A percentile compares a stretch with the other conserved stretches of the same genome.
Conservation (phyloP, 1,139 yeast genomes). For the Saccharomyces hybrid region DNA sequence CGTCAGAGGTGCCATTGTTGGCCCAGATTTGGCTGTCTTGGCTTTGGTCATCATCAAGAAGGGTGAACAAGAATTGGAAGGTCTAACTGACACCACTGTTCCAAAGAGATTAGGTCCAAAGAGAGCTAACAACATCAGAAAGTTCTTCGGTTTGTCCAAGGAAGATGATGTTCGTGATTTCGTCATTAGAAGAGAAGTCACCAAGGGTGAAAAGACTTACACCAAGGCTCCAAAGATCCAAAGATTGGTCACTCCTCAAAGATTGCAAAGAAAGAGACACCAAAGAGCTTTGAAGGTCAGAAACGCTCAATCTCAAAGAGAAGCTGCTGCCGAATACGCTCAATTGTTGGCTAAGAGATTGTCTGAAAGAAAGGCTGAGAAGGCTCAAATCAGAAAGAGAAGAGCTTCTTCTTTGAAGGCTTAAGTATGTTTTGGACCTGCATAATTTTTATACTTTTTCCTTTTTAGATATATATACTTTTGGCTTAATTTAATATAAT, state of each 20-base stretch:
- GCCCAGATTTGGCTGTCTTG: slow-evolving; percentile 92
- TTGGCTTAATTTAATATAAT: slow-evolving; percentile 11
- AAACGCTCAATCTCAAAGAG: slow-evolving; percentile 98
- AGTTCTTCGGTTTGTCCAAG: slow-evolving; percentile 96
- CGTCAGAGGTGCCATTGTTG: slow-evolving; percentile 98
- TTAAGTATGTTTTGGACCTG: slow-evolving; percentile 33
- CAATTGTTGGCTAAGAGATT: slow-evolving; percentile 97
- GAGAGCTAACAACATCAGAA: slow-evolving; percentile 99
- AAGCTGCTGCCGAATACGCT: slow-evolving; percentile 99
- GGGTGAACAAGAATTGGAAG: slow-evolving; percentile 93
- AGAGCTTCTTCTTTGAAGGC: slow-evolving; percentile 98
- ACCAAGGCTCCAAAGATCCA: slow-evolving; percentile 99
- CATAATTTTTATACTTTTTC: slow-evolving; percentile 11
- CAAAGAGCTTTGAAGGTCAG: slow-evolving; percentile 87
- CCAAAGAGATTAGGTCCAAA: slow-evolving; percentile 99
- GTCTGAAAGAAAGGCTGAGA: slow-evolving; percentile 96
- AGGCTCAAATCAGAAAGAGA: slow-evolving; percentile 97
- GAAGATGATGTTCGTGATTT: slow-evolving; percentile 92
- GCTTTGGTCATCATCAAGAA: slow-evolving; percentile 91
- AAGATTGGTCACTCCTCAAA: slow-evolving; percentile 98
- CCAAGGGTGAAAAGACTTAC: slow-evolving; percentile 97
- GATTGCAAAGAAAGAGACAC: slow-evolving; percentile 98
- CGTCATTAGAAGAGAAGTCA: slow-evolving; percentile 96
- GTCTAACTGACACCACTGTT: slow-evolving; percentile 87
- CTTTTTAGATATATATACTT: slow-evolving; percentile 14